Percentiles rank a stretch among this genome's conserved stretches.
Evolutionary conservation across 106 monocot species (phyloP).

Genomic region (Ottelia alismoides): DNA sequence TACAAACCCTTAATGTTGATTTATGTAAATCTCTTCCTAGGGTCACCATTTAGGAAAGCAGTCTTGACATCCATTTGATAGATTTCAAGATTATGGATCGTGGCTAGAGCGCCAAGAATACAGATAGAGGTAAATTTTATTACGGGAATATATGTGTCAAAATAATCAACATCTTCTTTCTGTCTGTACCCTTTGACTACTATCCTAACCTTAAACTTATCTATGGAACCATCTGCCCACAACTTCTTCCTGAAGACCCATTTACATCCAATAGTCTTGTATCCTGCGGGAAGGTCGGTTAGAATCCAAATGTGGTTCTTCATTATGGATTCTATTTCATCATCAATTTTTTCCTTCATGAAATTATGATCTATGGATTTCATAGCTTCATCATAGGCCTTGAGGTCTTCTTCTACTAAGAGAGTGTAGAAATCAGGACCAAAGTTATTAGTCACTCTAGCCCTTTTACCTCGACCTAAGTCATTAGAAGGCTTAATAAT

Average conservation of each 20-base stretch:
- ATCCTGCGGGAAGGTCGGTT: not conserved
- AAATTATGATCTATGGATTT: not conserved
- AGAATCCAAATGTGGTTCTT: not conserved
- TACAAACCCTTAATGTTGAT: not conserved
- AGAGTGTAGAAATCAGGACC: not conserved
- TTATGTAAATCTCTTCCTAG: not conserved
- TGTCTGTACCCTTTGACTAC: not conserved
- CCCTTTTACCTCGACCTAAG: not conserved
- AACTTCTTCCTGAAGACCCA: not conserved
- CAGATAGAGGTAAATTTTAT: not conserved
- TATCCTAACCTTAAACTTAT: slow-evolving; percentile 1
- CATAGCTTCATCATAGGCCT: not conserved
- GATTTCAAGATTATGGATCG: not conserved
- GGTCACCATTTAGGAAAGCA: not conserved
- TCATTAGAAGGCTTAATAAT: not conserved
- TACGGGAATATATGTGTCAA: slow-evolving; percentile 1
- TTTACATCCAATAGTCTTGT: not conserved
- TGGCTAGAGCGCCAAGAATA: not conserved
- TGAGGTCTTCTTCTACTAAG: not conserved
- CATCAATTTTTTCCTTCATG: not conserved
- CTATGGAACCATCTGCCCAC: not conserved
- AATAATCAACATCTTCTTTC: slow-evolving; percentile 1
- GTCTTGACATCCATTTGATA: not conserved
- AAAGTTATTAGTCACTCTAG: not conserved
- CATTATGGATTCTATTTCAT: not conserved